Base-by-base conservation (phyloP, 2,329 filamentous ascomycete species). In the Phymatotrichopsis omnivora region DNA sequence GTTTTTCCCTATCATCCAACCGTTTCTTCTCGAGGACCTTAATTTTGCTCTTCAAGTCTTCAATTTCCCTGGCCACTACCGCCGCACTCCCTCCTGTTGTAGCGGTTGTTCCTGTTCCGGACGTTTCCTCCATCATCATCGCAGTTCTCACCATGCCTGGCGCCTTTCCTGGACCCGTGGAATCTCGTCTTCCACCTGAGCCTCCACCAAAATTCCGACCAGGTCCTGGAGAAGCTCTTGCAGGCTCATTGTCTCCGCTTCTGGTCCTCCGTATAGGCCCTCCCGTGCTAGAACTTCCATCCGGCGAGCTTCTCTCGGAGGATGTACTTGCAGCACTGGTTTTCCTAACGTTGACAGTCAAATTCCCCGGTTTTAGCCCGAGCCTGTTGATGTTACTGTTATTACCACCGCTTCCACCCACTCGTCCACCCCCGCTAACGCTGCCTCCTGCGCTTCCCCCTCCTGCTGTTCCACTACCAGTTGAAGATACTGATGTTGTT, bases 1-100 rank as follows among this genome's bases (percentile, higher is more conserved):
- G 64, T 60, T 85, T 84, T 57, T 95, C 87, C 16, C 85, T 75
- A 59, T 94, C 85, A 53, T 96, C 89, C 10, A 74, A 61, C 45
- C 85, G 72, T 63, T 94, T 93, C 57, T 89, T 84, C 62, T 98
- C 87, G 57, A 96, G 70, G 3, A 95, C 72, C 42, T 81, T 78
- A 2, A 96, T 67, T 61, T 94, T 95, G 0, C 85, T 80, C 61
- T 94, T 86, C 12, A 95, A 68, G 54, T 93, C 85, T 56, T 95
- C 87, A 16, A 89, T 76, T 59, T 93, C 82, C 52, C 80, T 72
- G 17, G 67, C 71, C 2, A 72, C 65, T 1, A 73, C 68, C 6
- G 73, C 64, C 46, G 22, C 42, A 6, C n/a, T 65, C 52, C 42
- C 59, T 56, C 38, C 62, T 52, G 45, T 60, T 33, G 49, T 54